Conservation (phyloP, 2,329 filamentous ascomycete genomes). For the Aspergillus bombycis region DNA sequence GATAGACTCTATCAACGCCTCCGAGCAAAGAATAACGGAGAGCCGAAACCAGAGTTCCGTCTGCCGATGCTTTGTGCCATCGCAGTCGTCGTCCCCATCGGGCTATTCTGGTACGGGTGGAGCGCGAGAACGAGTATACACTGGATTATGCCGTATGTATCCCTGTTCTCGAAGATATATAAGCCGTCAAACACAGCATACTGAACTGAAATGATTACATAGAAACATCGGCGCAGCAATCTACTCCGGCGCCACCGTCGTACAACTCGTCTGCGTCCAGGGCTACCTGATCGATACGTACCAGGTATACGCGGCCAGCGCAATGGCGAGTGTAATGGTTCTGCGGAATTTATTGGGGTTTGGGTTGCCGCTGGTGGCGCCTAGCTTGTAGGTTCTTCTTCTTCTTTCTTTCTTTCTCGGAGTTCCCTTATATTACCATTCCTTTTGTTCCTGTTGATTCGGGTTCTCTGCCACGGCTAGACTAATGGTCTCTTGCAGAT, state of each 20-base stretch:
- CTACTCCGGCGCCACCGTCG: slow-evolving; percentile 50
- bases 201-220: too few species aligned
- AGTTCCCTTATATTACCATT: too few species aligned
- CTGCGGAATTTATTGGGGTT: slow-evolving; percentile 24
- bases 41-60: slow-evolving; percentile 59
- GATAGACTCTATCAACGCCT: slow-evolving; percentile 52
- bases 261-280: slow-evolving; percentile 45
- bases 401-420: neutral
- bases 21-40: slow-evolving; percentile 46
- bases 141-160: slow-evolving; percentile 52
- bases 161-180: rapidly evolving
- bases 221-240: slow-evolving; percentile 54
- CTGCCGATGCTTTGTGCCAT: slow-evolving; percentile 60
- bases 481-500: neutral
- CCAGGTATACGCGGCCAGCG: slow-evolving; percentile 40
- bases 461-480: too few species aligned
- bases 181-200: too few species aligned
- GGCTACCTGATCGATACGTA: slow-evolving; percentile 47
- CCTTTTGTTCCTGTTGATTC: too few species aligned
- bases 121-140: slow-evolving; percentile 51
- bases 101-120: slow-evolving; percentile 63
- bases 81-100: slow-evolving; percentile 54
- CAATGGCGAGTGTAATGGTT: slow-evolving; percentile 34
- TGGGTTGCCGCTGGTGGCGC: slow-evolving; percentile 9
- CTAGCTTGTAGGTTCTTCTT: slow-evolving; percentile 8